phyloP scores from a whole-genome alignment of 495 filamentous ascomycete species.

The Chlorociboria aeruginascens region DNA sequence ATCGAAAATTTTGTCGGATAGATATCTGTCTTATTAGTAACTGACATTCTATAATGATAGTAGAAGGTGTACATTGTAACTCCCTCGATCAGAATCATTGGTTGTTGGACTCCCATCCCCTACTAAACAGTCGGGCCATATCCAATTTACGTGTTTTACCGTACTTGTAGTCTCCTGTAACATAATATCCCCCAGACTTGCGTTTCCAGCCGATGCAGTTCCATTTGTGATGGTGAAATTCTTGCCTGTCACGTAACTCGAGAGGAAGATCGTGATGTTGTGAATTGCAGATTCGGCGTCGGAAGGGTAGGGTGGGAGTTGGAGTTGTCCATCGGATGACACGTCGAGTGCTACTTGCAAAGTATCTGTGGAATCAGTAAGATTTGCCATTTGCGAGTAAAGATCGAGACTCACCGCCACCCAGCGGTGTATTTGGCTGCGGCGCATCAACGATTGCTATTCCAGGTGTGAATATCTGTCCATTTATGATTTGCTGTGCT shows the following conservation, averaged over 20 bases:
- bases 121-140: conserved; percentile 53
- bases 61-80: conserved; percentile 32
- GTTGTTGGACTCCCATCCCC: conserved; percentile 31
- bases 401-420: conserved; percentile 39
- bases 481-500: conserved; percentile 32
- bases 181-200: conserved; percentile 49
- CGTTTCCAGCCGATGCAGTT: conserved; percentile 38
- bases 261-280: conserved; percentile 56
- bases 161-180: conserved; percentile 47
- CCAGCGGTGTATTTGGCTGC: conserved; percentile 53
- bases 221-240: conserved; percentile 63
- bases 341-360: conserved; percentile 58
- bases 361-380: conserved; percentile 27
- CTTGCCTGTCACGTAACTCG: conserved; percentile 41
- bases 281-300: conserved; percentile 41
- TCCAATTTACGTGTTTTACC: conserved; percentile 59
- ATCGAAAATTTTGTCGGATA: conserved; percentile 53
- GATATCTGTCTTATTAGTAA: conserved; percentile 33
- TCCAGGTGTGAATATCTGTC: conserved; percentile 53
- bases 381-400: too few relatives aligned
- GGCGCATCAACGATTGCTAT: conserved; percentile 51
- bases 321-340: conserved; percentile 48
- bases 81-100: conserved; percentile 29
- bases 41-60: background rate
- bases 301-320: conserved; percentile 39